Base-by-base conservation (phyloP, 306 rosid species). In the Phaseolus lunatus region DNA sequence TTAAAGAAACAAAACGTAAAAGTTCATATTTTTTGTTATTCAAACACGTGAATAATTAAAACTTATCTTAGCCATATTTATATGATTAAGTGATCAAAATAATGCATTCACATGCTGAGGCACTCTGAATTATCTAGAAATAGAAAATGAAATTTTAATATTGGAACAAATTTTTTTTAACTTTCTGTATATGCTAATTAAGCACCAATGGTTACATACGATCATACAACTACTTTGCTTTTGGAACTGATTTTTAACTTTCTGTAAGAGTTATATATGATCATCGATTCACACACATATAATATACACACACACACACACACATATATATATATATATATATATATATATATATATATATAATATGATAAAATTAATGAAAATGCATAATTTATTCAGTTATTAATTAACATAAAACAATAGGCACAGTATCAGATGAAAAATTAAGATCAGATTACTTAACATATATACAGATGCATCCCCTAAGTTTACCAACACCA, bases 401-500 rank as follows among this genome's bases (percentile, higher is more conserved):
- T 11, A 49, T 49, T 29, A 70, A 49, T 49, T 29, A 70, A 52
- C 27, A 71, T 13, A 71, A 52, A 52, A 18, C 45, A 52, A 20
- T 1, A 35, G 8, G 35, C 65, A 52, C 64, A 14, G 52, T 37
- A 20, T 20, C 2, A 54, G 37, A 54, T 14, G 24, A 4, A 7
- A 8, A 53, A 14, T 12, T 29, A 73, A 4, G 70, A 43, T 73
- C 18, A 73, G 9, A 73, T 56, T 73, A 66, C 52, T 67, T 13
- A 41, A 71, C 59, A 56, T 80, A 54, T 73, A 44, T 67, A 54
- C 57, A 66, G 15, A 65, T 23, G 22, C 70, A 44, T 14, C 18
- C 54, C 72, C 37, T 59, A 59, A 59, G 67, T 59, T 59, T 59
- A 27, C 22, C 22, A 19, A 7, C 18, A 5, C 54, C 41, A 14